phyloP scores from a whole-genome alignment of 306 rosid genomes.

The Fagus sylvatica region DNA sequence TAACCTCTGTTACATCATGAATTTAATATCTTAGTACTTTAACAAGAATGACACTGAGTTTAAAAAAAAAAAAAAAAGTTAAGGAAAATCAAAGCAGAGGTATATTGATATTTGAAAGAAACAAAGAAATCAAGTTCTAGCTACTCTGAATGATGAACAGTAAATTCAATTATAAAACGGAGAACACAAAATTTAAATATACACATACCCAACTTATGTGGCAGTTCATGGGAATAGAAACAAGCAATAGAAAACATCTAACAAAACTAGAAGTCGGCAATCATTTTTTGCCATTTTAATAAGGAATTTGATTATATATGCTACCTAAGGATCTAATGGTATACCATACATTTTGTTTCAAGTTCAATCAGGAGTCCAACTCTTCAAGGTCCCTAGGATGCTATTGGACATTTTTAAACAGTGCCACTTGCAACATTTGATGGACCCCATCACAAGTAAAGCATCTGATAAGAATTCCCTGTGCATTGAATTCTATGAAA shows the following conservation, averaged over 20 bases:
- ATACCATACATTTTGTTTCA: neutral
- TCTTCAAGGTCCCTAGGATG: conserved; percentile 11
- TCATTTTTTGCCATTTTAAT: too few relatives aligned
- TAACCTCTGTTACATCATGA: conserved; percentile 36
- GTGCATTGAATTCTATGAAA: neutral
- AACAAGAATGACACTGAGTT: neutral
- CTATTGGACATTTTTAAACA: neutral
- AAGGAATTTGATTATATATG: too few relatives aligned
- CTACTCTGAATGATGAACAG: neutral
- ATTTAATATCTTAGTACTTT: conserved; percentile 26
- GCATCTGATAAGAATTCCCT: neutral
- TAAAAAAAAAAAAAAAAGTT: neutral
- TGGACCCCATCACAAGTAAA: neutral
- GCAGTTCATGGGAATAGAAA: neutral
- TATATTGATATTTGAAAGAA: neutral
- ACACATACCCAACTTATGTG: neutral
- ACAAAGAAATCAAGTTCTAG: conserved; percentile 8
- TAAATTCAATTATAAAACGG: neutral
- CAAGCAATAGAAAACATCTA: conserved; percentile 17
- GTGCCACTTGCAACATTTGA: neutral
- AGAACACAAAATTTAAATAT: neutral
- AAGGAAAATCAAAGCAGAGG: conserved; percentile 1
- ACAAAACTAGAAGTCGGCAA: neutral
- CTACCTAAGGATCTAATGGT: too few relatives aligned
- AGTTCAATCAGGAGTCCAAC: conserved; percentile 9